Evolutionary conservation across 306 rosid species (phyloP).

Genomic region (Castanopsis chinensis): DNA sequence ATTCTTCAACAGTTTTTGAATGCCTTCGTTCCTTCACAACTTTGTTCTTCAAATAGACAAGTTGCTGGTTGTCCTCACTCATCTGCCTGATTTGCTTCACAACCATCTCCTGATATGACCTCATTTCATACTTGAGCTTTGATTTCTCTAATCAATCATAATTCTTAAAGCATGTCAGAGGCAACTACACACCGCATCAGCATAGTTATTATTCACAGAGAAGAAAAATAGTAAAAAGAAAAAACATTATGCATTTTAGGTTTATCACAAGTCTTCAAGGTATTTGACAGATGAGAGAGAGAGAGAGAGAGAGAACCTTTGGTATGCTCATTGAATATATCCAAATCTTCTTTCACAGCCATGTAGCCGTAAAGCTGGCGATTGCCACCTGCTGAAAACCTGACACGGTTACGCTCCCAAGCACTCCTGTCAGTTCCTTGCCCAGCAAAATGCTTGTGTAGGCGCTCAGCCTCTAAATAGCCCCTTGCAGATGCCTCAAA

Average conservation of each 20-base stretch:
- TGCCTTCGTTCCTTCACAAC: constrained; percentile 35
- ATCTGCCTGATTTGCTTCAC: constrained; percentile 62
- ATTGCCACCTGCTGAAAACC: constrained; percentile 56
- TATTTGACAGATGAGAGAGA: constrained; percentile 1
- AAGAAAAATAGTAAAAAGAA: background rate
- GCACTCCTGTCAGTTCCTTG: constrained; percentile 66
- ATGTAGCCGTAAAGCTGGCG: constrained; percentile 80
- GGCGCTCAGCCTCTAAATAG: constrained; percentile 77
- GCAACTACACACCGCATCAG: background rate
- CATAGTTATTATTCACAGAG: background rate
- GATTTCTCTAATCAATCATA: constrained; percentile 51
- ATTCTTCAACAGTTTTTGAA: constrained; percentile 45
- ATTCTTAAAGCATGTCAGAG: background rate
- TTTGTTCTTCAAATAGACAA: constrained; percentile 47
- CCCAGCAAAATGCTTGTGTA: constrained; percentile 65
- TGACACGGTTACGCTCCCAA: constrained; percentile 47
- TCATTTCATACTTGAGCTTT: constrained; percentile 64
- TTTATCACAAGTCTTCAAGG: background rate
- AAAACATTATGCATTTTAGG: background rate
- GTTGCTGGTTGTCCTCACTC: constrained; percentile 69
- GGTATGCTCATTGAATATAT: constrained; percentile 60
- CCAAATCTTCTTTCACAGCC: constrained; percentile 73
- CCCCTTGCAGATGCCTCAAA: constrained; percentile 85
- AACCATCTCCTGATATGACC: constrained; percentile 77
- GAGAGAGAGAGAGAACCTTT: constrained; percentile 50